Evolutionary conservation across 164 flowering plant genomes (phyloP), one percentile per base, ranked within the genome.

Genomic region (Cinnamomum micranthum): DNA sequence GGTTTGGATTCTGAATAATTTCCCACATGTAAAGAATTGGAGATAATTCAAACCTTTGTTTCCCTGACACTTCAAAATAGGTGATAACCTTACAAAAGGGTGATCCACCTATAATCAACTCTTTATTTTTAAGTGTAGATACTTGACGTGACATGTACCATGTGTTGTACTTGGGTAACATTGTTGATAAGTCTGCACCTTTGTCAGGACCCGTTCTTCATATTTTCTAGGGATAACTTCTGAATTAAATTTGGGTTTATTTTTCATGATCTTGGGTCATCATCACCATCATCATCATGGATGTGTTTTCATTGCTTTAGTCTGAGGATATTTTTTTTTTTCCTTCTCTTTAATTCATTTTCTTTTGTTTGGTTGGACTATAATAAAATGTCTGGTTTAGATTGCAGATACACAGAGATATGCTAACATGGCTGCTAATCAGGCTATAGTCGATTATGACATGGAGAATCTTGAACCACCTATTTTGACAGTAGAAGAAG

Each of bases 401-500:
- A 90, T 91, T 82, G 95, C 97, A 70, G 95, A 91, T 63, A 85
- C 94, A 52, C 94, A 90, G 81, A 95, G 80, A 79, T 81, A 81
- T 82, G 99, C 99, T 27, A 88, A 92, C 82, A 74, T 81, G 84
- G 99, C 93, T 68, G 95, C 97, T 51, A 76, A 82, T 1, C n/a
- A 65, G 69, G 96, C 89, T 4, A 80, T 82, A 28, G 88, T 95
- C 76, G 87, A 87, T 58, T 95, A 95, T 80, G 92, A 85, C 72
- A 70, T 77, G 35, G 91, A 84, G 72, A 82, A 87, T 80, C 63
- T 92, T 20, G 94, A 88, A 69, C 84, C 88, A 10, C 95, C 97
- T 5, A 93, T 95, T 73, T 82, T 95, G 77, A 82, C 95, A 24
- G 91, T 95, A n/a, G 94, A 95, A 85, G 92, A 93, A 70, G 99